Base-by-base conservation (phyloP, 345 rosid species). In the Salix brachista region DNA sequence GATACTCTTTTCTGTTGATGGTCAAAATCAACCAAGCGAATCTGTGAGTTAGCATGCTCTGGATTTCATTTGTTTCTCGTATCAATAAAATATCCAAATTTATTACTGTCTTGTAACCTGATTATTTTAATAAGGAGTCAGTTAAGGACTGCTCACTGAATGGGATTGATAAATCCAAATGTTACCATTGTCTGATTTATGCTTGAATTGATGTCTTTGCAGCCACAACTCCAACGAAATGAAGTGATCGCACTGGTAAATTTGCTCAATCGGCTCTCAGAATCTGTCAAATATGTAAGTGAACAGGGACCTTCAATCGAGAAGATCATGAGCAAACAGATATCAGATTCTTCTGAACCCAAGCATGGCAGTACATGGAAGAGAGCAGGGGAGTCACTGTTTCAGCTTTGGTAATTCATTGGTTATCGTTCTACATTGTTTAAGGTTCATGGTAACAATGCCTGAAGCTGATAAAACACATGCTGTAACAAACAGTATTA, bases 1-100 rank as follows among this genome's bases (percentile, higher is more conserved):
- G 77, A 91, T 96, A 81, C 88, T 96, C 21, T 96, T 96, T 85
- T 90, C 97, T 39, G 96, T 82, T 68, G 84, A 93, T 75, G 94
- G 91, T n/a, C 84, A 75, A 67, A 88, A 88, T 41, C 71, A 83
- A 28, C 66, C 67, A 75, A 58, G 42, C 44, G 92, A 90, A 50
- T 81, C 68, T 50, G 98, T 96, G 83, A 84, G 98, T 84, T 75
- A 58, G 39, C 5, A 23, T 58, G 62, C 4, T 58, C 62, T 58
- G 28, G 62, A 58, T n/a, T 58, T 58, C 62, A 58, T 58, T 0
- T 9, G 13, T 23, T 58, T 58, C 10, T 0, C 14, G 23, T 58
- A n/a, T 9, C 62, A 58, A n/a, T 58, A 58, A 58, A 58, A n/a
- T 10, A 26, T 58, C 62, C 5, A 58, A 58, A 58, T 54, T 54